Conservation (phyloP, 352 stramenopile species). For the Phytophthora ohioensis region DNA sequence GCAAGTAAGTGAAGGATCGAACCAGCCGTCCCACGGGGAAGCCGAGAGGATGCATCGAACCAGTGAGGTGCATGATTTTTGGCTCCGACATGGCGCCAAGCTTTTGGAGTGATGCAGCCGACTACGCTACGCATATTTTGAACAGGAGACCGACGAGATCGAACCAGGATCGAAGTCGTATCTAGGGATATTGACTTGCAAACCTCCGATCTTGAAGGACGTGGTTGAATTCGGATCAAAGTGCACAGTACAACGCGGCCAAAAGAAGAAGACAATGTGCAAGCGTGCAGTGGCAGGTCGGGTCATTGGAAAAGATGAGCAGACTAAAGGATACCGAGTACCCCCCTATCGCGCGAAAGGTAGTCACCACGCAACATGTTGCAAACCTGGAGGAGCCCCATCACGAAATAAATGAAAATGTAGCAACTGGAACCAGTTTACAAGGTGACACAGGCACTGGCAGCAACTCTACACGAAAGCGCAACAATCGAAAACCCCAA, state of each 20-base stretch:
- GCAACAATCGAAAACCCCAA: too few relatives aligned
- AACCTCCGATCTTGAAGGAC: not conserved
- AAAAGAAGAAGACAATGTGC: not conserved
- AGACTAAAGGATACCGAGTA: not conserved
- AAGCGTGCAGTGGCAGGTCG: too few relatives aligned
- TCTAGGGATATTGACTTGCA: not conserved
- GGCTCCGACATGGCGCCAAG: constrained; percentile 11
- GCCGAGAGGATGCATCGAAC: constrained; percentile 42
- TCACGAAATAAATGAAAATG: too few relatives aligned
- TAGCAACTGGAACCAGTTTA: too few relatives aligned
- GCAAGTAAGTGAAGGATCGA: constrained; percentile 35
- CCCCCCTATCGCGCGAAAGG: too few relatives aligned
- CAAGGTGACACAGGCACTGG: too few relatives aligned
- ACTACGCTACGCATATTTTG: constrained; percentile 39
- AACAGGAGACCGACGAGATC: not conserved
- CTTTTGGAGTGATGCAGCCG: constrained; percentile 31
- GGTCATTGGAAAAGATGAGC: not conserved
- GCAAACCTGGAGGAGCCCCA: too few relatives aligned
- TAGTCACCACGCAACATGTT: too few relatives aligned
- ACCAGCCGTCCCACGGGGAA: constrained; percentile 38
- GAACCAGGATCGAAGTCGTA: too few relatives aligned
- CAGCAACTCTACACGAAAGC: too few relatives aligned
- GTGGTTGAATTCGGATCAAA: not conserved
- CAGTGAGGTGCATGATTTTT: constrained; percentile 23
- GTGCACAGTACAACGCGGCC: not conserved